phyloP scores from a whole-genome alignment of 805 yeast genomes.

The Lipomyces yamanashiensis region DNA sequence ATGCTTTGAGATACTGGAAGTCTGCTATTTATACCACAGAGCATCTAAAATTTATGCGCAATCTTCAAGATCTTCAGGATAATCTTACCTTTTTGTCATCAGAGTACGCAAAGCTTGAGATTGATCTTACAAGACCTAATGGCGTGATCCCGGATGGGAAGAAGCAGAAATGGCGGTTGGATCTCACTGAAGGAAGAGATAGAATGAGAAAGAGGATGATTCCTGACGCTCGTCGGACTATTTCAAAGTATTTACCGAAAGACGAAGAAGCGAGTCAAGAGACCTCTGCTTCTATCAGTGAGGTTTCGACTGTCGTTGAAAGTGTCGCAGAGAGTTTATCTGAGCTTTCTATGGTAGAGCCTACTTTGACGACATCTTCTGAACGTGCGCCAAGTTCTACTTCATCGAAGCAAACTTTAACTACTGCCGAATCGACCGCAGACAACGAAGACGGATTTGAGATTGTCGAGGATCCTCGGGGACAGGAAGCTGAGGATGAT shows the following conservation, averaged over 20 bases:
- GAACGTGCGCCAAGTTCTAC: background rate
- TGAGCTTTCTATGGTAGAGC: slow-evolving; percentile 14
- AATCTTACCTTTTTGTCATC: slow-evolving; percentile 56
- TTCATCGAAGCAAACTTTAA: slow-evolving; percentile 14
- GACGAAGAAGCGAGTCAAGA: slow-evolving; percentile 27
- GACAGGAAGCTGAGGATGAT: slow-evolving; percentile 38
- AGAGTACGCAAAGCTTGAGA: slow-evolving; percentile 54
- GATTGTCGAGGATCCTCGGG: slow-evolving; percentile 39
- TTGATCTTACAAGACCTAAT: slow-evolving; percentile 49
- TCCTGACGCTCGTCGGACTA: slow-evolving; percentile 56
- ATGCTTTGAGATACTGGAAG: slow-evolving; percentile 37
- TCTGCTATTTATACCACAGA: slow-evolving; percentile 40
- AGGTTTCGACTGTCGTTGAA: background rate
- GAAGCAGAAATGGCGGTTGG: slow-evolving; percentile 55
- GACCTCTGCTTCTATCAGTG: background rate
- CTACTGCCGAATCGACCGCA: slow-evolving; percentile 27
- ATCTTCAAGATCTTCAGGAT: slow-evolving; percentile 68
- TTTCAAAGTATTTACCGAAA: slow-evolving; percentile 52
- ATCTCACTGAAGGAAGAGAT: slow-evolving; percentile 70
- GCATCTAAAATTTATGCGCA: slow-evolving; percentile 55
- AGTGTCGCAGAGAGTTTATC: slow-evolving; percentile 17
- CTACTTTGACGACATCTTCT: background rate
- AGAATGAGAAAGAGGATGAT: slow-evolving; percentile 68
- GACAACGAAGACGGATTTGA: slow-evolving; percentile 41
- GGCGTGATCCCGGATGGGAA: slow-evolving; percentile 36